Evolutionary conservation across 345 rosid genomes (phyloP).

Genomic region (Rhodomyrtus tomentosa): DNA sequence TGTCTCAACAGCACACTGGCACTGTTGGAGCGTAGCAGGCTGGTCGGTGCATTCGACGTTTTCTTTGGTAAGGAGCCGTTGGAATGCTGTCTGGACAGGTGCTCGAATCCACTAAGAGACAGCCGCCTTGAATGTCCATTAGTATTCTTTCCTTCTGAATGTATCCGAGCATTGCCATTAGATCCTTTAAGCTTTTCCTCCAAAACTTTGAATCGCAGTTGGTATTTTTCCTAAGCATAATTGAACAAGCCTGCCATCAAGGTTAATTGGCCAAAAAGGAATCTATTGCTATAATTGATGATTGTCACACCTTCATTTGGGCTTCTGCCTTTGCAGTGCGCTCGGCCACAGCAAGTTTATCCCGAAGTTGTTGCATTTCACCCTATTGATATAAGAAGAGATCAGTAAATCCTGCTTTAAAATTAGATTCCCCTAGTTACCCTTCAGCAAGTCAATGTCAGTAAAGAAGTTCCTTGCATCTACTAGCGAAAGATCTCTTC

Average conservation of each 20-base stretch:
- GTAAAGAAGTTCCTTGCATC: background rate
- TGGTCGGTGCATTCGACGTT: conserved; percentile 3
- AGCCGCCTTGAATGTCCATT: conserved; percentile 21
- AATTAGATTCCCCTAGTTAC: background rate
- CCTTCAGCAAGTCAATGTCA: background rate
- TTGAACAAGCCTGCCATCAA: background rate
- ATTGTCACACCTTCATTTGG: conserved; percentile 23
- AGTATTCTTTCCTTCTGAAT: conserved; percentile 11
- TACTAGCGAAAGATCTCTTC: background rate
- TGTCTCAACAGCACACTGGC: conserved; percentile 15
- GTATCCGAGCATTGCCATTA: conserved; percentile 4
- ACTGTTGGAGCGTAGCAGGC: conserved; percentile 12
- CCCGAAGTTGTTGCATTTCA: conserved; percentile 42
- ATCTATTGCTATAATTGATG: background rate
- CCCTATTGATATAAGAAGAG: conserved; percentile 10
- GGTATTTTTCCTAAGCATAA: conserved; percentile 30
- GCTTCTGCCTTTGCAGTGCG: conserved; percentile 43
- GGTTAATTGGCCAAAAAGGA: background rate
- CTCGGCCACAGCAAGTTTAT: conserved; percentile 30
- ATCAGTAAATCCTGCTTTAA: background rate
- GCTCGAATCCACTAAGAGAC: conserved; percentile 28
- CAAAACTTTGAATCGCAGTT: conserved; percentile 28
- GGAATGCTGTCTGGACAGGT: conserved; percentile 9
- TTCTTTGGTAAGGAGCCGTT: conserved; percentile 20
- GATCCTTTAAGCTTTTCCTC: conserved; percentile 29